Base-by-base conservation (phyloP, 208 protist genomes). In the Trypanosoma congolense region DNA sequence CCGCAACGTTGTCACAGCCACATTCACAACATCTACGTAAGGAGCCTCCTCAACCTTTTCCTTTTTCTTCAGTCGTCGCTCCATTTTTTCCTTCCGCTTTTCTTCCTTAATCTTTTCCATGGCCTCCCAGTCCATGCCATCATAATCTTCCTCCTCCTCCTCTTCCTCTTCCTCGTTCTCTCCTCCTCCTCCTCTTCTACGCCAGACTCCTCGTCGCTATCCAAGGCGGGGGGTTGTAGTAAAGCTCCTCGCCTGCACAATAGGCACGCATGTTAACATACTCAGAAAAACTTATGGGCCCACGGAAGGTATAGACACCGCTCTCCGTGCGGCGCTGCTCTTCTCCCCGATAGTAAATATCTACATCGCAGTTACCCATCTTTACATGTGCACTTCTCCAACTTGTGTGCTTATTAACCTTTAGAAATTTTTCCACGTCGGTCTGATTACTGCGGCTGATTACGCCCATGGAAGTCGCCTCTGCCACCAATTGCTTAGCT, bases 261-360 rank as follows among this genome's bases (percentile, higher is more conserved):
- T 69, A 69, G 4, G 69, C 62, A 6, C 78, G 62, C 41, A 70
- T 57, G 5, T 46, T 25, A 16, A 81, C 70, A 58, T 82, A 93
- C 48, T 80, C 71, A 1, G 87, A 64, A 57, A 93, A 90, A 0
- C 60, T 86, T 21, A 78, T 88, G 14, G 59, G 56, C n/a, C 77
- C 72, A 30, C 61, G 54, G 42, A 93, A 86, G 18, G 61, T 28
- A 52, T 85, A 83, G 12, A 61, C 58, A 35, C 50, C 51, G 56
- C 83, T 71, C 48, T 79, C 58, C 5, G 67, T 75, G 29, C 77
- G 77, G 21, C 64, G 42, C 2, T 52, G 14, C 8, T 71, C 66
- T 30, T 77, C 62, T 0, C 54, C 65, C 6, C 58, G 48, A 2
- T 61, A 64, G 4, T 80, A 44, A 26, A 82, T 48, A 46, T 35